Evolutionary conservation across 352 stramenopile species (phyloP).

Genomic region (Phytopythium ostracodes): DNA sequence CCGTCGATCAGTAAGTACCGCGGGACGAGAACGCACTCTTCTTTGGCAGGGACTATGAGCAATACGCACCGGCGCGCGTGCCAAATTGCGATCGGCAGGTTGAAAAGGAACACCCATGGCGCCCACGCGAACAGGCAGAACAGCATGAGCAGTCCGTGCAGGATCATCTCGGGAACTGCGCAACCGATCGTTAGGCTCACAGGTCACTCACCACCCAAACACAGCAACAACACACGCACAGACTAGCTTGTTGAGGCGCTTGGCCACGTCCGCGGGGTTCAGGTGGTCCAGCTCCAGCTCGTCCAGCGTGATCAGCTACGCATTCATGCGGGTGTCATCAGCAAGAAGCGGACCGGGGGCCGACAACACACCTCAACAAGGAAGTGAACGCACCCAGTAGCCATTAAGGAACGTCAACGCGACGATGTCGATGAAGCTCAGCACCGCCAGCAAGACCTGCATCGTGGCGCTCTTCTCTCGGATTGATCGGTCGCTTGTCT

Average conservation of each 20-base stretch:
- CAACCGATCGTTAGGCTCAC: background rate
- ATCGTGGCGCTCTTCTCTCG: conserved; percentile 22
- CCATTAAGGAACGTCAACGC: conserved; percentile 85
- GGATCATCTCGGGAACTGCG: conserved; percentile 73
- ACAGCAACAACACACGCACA: conserved; percentile 28
- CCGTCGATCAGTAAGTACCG: background rate
- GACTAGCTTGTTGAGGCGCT: conserved; percentile 84
- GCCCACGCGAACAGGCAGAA: conserved; percentile 71
- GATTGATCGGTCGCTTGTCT: background rate
- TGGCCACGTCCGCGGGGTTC: conserved; percentile 81
- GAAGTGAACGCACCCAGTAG: conserved; percentile 63
- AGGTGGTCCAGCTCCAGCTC: conserved; percentile 85
- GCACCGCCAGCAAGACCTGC: conserved; percentile 70
- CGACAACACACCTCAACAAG: background rate
- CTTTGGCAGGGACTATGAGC: too few species aligned
- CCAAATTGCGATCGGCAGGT: conserved; percentile 74
- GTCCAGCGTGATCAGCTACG: conserved; percentile 80
- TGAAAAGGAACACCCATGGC: conserved; percentile 75
- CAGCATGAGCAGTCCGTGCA: conserved; percentile 74
- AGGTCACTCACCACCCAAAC: background rate
- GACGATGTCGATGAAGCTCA: conserved; percentile 83
- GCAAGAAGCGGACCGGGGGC: background rate
- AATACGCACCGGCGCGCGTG: conserved; percentile 53
- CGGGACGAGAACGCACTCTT: background rate
- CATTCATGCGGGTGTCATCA: conserved; percentile 1